Base-by-base conservation (phyloP, 2,329 filamentous ascomycete species). In the Penicillium sp. region DNA sequence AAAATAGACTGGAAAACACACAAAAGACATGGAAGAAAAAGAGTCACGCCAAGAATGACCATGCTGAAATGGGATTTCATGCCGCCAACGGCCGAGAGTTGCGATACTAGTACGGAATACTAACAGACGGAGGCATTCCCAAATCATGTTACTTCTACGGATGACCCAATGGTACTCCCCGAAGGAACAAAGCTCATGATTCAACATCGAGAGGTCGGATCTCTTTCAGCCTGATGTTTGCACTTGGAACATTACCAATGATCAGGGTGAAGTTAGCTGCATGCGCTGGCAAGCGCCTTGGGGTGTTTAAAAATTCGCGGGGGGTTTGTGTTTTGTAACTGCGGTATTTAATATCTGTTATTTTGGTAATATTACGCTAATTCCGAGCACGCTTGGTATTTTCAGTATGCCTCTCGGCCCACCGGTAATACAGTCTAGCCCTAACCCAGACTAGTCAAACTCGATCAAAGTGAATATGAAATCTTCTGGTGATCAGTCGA, bases 241-340 rank as follows among this genome's bases (percentile, higher is more conserved):
- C 10, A 24, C 22, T 13, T 51, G 16, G 21, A 52, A 47, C 44
- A 52, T 36, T 39, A 5, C 40, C 50, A 53, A 44, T 49, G 13
- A 32, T 10, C 27, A 48, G 31, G 9, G 45, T 38, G 40, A 18
- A 24, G 18, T 32, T 18, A 44, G 34, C 41, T 60, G 55, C 50
- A 53, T 59, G 58, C 49, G 58, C 51, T 59, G 58, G 56, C 58
- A 60, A 60, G 56, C 53, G 53, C 32, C 34, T 40, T 46, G 24
- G 38, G 31, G n/a, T 41, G 44, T 53, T n/a, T 22, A 31, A 29
- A 48, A 32, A 36, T n/a, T 36, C 34, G 34, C 14, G 34, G 13
- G 34, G 34, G 13, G 4, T 10, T 11, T 36, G 6, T 2, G n/a
- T n/a, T 36, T n/a, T 34, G 34, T n/a, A 36, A 36, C 3, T 6